Conservation (phyloP, 2,329 filamentous ascomycete species). For the Aspergillus awamori region DNA sequence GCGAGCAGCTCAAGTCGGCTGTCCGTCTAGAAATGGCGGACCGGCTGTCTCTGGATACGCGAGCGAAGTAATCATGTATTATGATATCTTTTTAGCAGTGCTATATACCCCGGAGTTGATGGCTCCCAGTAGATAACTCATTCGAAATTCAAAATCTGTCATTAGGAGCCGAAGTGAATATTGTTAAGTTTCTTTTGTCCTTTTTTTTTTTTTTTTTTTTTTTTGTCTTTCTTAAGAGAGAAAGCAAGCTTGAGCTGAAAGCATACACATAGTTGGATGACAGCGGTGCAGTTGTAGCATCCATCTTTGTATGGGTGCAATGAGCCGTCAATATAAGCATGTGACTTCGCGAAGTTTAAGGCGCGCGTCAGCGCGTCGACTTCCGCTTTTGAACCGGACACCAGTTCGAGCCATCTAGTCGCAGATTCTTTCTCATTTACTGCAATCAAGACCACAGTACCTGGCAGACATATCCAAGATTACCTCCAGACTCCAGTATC, state of each 20-base stretch:
- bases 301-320: background rate
- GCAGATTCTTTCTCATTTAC: slow-evolving; percentile 12
- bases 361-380: slow-evolving; percentile 32
- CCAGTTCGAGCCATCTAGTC: slow-evolving; percentile 7
- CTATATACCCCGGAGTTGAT: slow-evolving; percentile 24
- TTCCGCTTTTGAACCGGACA: slow-evolving; percentile 1
- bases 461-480: slow-evolving; percentile 8
- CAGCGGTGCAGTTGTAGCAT: slow-evolving; percentile 8
- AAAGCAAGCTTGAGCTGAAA: background rate
- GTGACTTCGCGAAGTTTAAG: slow-evolving; percentile 42
- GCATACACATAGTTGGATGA: slow-evolving; percentile 1
- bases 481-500: slow-evolving; percentile 9
- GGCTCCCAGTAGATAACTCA: slow-evolving; percentile 16
- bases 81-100: slow-evolving; percentile 19
- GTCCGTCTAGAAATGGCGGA: slow-evolving; percentile 62
- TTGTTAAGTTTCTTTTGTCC: too few species aligned
- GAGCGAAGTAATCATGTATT: slow-evolving; percentile 52
- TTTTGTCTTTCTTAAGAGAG: too few species aligned
- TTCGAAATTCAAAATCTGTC: background rate
- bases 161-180: background rate
- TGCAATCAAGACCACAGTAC: background rate
- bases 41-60: slow-evolving; percentile 61
- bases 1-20: slow-evolving; percentile 57
- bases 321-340: slow-evolving; percentile 28
- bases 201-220: too few species aligned